Evolutionary conservation across 495 filamentous ascomycete species (phyloP), one percentile per base, ranked within the genome.

Genomic region (Trichoderma erinaceum): DNA sequence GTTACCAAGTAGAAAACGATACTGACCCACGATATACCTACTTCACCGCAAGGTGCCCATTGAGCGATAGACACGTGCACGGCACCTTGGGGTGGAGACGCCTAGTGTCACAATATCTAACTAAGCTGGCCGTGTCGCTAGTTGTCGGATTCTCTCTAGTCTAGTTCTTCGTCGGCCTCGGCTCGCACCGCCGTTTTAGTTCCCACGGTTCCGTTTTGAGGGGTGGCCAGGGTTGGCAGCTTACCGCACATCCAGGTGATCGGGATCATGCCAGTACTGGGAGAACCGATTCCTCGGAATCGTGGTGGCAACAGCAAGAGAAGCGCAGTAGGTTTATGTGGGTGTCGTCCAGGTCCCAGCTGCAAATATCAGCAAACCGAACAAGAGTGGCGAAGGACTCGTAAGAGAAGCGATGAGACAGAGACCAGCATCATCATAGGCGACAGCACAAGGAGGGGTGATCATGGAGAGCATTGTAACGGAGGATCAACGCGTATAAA

Each of bases 41-140:
- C n/a, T 41, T 64, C 5, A 38, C 63, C 63, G 18, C 63, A 41
- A 43, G n/a, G 63, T 43, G 63, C 16, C 63, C 63, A 64, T 64
- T 64, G 41, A 64, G 32, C 63, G 25, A 15, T 7, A 64, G 63
- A 64, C 63, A 64, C 63, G 63, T 64, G 63, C 63, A 64, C 32
- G 63, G 32, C 29, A 1, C 63, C 25, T 2, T 13, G n/a, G 11
- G 1, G 63, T 64, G 63, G 63, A 64, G 63, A 41, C 63, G 32
- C 7, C 32, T 64, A 43, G 63, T 41, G 63, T 25, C 63, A 18
- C 29, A 29, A 11, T 41, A 41, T n/a, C 63, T 8, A 38, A 29
- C 29, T 29, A n/a, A 21, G 23, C 16, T 64, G 32, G 63, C 29
- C 10, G 63, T 64, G n/a, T 41, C 29, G 32, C 63, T 43, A 41